Conservation (phyloP, 2,329 filamentous ascomycete species). For the Microdochium paspali region DNA sequence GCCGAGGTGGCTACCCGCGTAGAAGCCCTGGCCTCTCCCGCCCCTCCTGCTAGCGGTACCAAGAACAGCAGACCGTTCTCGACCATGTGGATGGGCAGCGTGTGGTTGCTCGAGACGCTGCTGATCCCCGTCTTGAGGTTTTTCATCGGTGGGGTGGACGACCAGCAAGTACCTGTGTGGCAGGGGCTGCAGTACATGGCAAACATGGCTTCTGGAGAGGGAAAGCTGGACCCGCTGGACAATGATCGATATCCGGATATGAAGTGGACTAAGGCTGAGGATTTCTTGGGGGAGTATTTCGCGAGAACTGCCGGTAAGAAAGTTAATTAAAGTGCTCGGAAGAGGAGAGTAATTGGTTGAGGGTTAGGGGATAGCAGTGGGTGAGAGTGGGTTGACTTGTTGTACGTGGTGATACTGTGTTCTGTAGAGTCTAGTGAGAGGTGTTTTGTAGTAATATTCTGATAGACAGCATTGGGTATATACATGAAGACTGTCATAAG, state of each 20-base stretch:
- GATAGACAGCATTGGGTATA: no score
- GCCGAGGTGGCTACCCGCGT: conserved; percentile 2
- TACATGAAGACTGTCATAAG: no score
- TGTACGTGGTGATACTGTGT: no score
- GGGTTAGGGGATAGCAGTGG: no score
- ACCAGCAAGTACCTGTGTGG: conserved; percentile 7
- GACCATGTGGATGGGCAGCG: conserved; percentile 5
- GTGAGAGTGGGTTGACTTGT: no score
- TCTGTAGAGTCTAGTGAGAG: no score
- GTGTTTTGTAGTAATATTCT: no score
- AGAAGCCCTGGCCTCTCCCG: no score
- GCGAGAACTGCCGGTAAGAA: no score
- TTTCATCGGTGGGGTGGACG: conserved; percentile 4
- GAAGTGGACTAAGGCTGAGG: conserved; percentile 6
- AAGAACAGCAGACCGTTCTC: background rate
- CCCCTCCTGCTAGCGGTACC: no score
- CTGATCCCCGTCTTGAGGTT: conserved; percentile 4
- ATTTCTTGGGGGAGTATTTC: conserved; percentile 5
- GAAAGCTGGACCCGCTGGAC: conserved; percentile 8
- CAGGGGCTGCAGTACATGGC: conserved; percentile 10
- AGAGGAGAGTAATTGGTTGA: no score
- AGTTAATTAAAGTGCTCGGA: no score
- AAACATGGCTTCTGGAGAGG: conserved; percentile 8
- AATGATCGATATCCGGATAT: conserved; percentile 8
- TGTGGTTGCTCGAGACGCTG: conserved; percentile 5